Conservation (phyloP, 768 basidiomycete species). For the Pleurotus cornucopiae region DNA sequence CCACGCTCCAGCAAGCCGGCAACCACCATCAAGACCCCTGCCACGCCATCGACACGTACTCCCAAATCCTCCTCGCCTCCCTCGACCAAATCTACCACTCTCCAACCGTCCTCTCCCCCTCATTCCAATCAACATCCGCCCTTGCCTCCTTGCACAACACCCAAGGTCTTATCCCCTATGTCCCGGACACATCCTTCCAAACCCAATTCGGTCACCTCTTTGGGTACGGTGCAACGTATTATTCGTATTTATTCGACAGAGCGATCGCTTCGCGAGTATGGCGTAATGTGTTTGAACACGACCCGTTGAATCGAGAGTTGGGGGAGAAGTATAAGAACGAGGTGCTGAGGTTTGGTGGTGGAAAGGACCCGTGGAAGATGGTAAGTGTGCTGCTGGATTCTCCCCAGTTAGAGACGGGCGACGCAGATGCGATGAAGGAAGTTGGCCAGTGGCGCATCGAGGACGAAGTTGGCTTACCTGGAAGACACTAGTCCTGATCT, state of each 20-base stretch:
- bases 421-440: constrained; percentile 79
- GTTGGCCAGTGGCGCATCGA: constrained; percentile 89
- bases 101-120: constrained; percentile 40
- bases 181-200: constrained; percentile 86
- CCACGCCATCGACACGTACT: constrained; percentile 82
- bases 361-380: constrained; percentile 93
- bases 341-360: constrained; percentile 80
- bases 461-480: constrained; percentile 58
- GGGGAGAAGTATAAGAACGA: constrained; percentile 83
- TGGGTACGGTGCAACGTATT: constrained; percentile 97
- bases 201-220: constrained; percentile 94
- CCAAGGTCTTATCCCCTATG: constrained; percentile 79
- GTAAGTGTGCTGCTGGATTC: constrained; percentile 64
- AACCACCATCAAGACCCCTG: constrained; percentile 76
- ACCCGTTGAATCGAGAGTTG: constrained; percentile 65
- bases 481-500: constrained; percentile 44
- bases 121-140: constrained; percentile 72
- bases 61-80: constrained; percentile 83
- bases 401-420: constrained; percentile 66
- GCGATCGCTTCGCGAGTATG: constrained; percentile 95
- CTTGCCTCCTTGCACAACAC: constrained; percentile 59
- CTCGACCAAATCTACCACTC: constrained; percentile 93
- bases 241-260: constrained; percentile 94
- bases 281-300: constrained; percentile 61
- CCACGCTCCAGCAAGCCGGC: constrained; percentile 39